Conservation (phyloP, 352 stramenopile species). For the Phytophthora cryptogea region DNA sequence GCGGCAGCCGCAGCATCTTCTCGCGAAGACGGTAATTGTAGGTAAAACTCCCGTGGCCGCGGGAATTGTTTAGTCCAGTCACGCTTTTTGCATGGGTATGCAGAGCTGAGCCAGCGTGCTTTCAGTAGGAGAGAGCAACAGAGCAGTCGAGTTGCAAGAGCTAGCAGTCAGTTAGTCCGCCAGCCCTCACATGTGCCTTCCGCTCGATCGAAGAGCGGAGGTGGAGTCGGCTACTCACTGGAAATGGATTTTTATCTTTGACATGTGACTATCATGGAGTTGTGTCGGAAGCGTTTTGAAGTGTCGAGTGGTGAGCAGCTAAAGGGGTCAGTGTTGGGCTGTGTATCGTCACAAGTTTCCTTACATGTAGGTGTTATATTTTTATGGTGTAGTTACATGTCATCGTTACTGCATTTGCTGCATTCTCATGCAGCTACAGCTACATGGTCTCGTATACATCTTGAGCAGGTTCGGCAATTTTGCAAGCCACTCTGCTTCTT, state of each 20-base stretch:
- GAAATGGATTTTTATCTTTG: conserved; percentile 36
- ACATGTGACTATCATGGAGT: conserved; percentile 14
- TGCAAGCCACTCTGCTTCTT: neutral
- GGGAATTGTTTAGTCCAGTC: conserved; percentile 35
- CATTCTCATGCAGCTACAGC: conserved; percentile 16
- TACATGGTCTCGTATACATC: conserved; percentile 15
- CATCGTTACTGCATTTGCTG: too few species aligned
- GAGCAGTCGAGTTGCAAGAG: conserved; percentile 25
- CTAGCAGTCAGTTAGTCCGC: conserved; percentile 18
- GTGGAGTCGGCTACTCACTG: conserved; percentile 22
- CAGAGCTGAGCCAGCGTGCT: conserved; percentile 23
- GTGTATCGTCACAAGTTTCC: conserved; percentile 1
- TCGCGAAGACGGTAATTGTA: conserved; percentile 70
- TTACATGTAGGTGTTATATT: conserved; percentile 1
- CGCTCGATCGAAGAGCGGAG: conserved; percentile 31
- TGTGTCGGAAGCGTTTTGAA: too few species aligned
- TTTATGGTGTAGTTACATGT: too few species aligned
- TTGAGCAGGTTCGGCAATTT: neutral
- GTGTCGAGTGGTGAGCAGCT: too few species aligned
- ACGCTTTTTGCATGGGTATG: conserved; percentile 22
- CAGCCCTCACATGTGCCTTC: conserved; percentile 19
- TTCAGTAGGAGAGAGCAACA: conserved; percentile 35
- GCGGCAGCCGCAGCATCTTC: conserved; percentile 66
- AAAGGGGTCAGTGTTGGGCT: too few species aligned
- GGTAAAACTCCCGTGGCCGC: conserved; percentile 18